Conservation (phyloP, 371 early-diverging fungal species). For the Mucor circinelloides region DNA sequence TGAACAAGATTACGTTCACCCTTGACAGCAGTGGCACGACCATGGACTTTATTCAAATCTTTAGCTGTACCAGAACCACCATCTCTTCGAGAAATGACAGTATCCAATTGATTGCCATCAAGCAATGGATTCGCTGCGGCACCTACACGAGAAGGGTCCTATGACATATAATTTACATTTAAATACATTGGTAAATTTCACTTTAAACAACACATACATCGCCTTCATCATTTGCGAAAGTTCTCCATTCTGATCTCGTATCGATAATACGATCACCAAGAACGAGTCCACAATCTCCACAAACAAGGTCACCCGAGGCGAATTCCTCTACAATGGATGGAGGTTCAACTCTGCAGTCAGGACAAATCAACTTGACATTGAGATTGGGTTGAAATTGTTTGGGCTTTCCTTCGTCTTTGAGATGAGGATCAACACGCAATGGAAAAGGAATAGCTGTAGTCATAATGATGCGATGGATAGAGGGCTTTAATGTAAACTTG, state of each 20-base stretch:
- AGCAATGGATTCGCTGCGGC: conserved; percentile 90
- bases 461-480: conserved; percentile 16
- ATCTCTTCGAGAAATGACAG: conserved; percentile 83
- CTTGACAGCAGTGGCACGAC: conserved; percentile 72
- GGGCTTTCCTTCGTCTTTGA: conserved; percentile 27
- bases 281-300: conserved; percentile 97
- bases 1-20: conserved; percentile 84
- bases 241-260: conserved; percentile 99
- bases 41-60: conserved; percentile 78
- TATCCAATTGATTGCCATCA: conserved; percentile 90
- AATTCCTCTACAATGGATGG: conserved; percentile 99
- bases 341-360: conserved; percentile 80
- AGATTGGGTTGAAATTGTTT: conserved; percentile 53
- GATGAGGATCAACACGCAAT: conserved; percentile 28
- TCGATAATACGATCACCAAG: conserved; percentile 98
- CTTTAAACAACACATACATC: conserved; percentile 63
- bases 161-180: conserved; percentile 3
- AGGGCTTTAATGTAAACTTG: not conserved
- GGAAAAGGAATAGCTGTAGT: conserved; percentile 40
- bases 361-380: conserved; percentile 73
- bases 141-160: conserved; percentile 99
- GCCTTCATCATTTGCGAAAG: conserved; percentile 94
- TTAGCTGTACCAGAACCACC: conserved; percentile 78
- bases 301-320: conserved; percentile 86
- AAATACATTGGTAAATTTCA: too few species aligned